Evolutionary conservation across 257 asterid genomes (phyloP).

Genomic region (Solanum lignicaule): DNA sequence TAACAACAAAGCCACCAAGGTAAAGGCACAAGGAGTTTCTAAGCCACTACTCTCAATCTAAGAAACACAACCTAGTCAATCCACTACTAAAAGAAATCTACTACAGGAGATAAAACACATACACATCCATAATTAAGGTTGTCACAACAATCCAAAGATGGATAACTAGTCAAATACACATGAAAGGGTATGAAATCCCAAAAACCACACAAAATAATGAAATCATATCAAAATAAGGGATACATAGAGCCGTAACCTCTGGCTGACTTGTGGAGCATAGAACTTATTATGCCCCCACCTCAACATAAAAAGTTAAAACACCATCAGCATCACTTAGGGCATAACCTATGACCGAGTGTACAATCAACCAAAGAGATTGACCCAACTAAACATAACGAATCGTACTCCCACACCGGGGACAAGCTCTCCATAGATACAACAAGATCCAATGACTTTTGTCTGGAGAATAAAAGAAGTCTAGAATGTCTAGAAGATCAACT

Average conservation of each 20-base stretch:
- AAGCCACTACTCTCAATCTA: too few species aligned
- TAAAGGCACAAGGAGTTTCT: background rate
- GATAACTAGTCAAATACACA: background rate
- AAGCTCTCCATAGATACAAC: background rate
- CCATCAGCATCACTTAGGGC: background rate
- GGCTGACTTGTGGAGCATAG: too few species aligned
- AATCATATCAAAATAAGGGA: background rate
- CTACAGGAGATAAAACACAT: background rate
- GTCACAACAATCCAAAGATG: background rate
- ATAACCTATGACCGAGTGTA: background rate
- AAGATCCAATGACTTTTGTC: background rate
- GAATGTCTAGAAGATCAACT: too few species aligned
- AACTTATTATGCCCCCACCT: background rate
- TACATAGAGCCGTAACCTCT: background rate
- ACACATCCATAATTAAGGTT: background rate
- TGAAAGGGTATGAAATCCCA: background rate
- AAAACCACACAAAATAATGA: background rate
- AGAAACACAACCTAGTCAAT: background rate
- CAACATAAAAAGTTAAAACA: background rate
- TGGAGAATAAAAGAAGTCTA: background rate
- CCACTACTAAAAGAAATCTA: background rate
- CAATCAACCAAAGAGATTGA: background rate
- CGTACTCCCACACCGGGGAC: background rate
- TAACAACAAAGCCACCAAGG: background rate
- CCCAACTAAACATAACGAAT: background rate